These are phyloP conservation scores for Paecilomyces variotii DNA, from an alignment of 2,329 filamentous ascomycete species.

Conservation along the genomic window DNA sequence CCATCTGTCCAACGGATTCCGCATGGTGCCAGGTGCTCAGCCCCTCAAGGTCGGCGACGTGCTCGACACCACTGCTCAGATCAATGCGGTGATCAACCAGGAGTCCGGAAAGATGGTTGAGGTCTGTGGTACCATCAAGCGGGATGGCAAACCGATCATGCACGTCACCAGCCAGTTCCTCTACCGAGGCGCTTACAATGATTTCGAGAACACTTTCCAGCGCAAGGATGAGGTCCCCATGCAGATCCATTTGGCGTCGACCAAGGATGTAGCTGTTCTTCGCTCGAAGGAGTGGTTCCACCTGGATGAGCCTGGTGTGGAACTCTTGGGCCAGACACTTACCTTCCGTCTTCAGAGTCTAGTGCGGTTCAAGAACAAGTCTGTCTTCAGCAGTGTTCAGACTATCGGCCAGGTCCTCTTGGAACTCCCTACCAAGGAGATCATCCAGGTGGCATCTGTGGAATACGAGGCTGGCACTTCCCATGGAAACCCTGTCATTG, in stretches of 20 bases:
- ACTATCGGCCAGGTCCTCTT: constrained; percentile 88
- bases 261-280: constrained; percentile 86
- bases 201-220: constrained; percentile 98
- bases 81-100: constrained; percentile 97
- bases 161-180: constrained; percentile 97
- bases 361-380: constrained; percentile 90
- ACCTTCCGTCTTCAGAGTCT: constrained; percentile 93
- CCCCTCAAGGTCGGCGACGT: constrained; percentile 93
- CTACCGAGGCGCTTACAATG: constrained; percentile 85
- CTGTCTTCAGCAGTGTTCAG: constrained; percentile 81
- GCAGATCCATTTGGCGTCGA: constrained; percentile 78
- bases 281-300: constrained; percentile 98
- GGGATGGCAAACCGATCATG: constrained; percentile 82
- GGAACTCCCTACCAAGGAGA: constrained; percentile 91
- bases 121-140: constrained; percentile 92
- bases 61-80: constrained; percentile 83
- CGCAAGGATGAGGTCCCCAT: constrained; percentile 93
- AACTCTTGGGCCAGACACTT: constrained; percentile 85
- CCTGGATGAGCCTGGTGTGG: constrained; percentile 72
- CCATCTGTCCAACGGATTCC: constrained; percentile 93
- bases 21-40: constrained; percentile 93
- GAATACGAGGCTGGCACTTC: constrained; percentile 89
- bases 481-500: constrained; percentile 91
- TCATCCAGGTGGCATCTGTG: constrained; percentile 94
- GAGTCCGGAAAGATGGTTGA: constrained; percentile 99